These are phyloP conservation scores for Lyophyllum decastes DNA, from an alignment of 768 basidiomycete genomes.

Conservation along the genomic window DNA sequence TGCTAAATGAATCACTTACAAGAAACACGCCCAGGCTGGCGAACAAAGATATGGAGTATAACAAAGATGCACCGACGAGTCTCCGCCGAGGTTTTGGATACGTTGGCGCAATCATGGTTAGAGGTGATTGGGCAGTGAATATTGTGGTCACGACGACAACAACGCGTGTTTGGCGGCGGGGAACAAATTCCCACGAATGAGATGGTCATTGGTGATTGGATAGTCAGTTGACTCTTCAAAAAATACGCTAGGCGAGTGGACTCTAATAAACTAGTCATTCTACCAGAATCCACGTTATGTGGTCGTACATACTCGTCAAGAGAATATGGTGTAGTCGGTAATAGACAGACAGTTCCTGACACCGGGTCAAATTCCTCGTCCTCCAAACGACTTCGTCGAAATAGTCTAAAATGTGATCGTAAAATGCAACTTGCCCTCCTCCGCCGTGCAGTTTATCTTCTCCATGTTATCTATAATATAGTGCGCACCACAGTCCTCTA, in stretches of 20 bases:
- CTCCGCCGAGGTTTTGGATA: conserved; percentile 39
- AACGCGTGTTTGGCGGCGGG: not conserved
- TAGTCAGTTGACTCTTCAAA: too few species aligned
- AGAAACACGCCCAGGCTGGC: conserved; percentile 79
- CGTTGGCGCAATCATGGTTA: conserved; percentile 23
- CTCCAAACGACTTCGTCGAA: not conserved
- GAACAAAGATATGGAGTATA: conserved; percentile 74
- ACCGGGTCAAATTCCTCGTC: not conserved
- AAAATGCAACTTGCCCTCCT: conserved; percentile 45
- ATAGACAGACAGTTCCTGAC: not conserved
- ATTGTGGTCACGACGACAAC: too few species aligned
- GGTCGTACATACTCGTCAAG: not conserved
- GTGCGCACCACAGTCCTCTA: conserved; percentile 58
- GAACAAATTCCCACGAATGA: not conserved
- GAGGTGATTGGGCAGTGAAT: not conserved
- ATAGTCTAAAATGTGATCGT: conserved; percentile 24
- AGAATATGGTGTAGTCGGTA: not conserved
- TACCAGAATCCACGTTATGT: not conserved
- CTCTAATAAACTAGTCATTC: too few species aligned
- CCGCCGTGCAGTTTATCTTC: conserved; percentile 40
- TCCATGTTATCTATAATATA: conserved; percentile 59
- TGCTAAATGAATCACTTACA: conserved; percentile 40
- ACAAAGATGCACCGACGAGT: conserved; percentile 68
- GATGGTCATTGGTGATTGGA: too few species aligned
- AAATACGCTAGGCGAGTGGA: too few species aligned